Evolutionary conservation across 2,329 filamentous ascomycete genomes (phyloP).

Genomic region (Microsporum audouinii): DNA sequence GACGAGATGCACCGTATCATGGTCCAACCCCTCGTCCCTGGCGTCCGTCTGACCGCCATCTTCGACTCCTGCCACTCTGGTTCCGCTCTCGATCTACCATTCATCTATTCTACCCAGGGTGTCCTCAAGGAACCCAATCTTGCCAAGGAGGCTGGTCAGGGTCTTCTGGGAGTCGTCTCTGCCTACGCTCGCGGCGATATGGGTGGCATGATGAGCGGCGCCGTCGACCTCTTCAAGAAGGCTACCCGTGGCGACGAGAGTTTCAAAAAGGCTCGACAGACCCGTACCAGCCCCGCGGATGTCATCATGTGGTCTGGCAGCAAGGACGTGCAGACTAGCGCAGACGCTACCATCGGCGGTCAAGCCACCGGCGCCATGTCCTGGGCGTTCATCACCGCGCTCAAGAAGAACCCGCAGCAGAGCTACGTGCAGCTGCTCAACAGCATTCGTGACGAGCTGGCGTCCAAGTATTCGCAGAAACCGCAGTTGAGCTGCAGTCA

Average conservation of each 20-base stretch:
- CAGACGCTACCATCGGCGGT: conserved; percentile 76
- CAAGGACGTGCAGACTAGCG: conserved; percentile 90
- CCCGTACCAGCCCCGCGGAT: conserved; percentile 87
- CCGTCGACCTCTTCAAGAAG: conserved; percentile 81
- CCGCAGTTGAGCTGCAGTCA: conserved; percentile 94
- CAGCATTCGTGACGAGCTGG: conserved; percentile 81
- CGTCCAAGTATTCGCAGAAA: conserved; percentile 82
- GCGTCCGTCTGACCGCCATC: conserved; percentile 64
- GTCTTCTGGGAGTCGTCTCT: conserved; percentile 54
- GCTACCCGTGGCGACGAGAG: conserved; percentile 68
- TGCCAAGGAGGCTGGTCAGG: conserved; percentile 56
- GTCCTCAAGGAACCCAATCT: conserved; percentile 59
- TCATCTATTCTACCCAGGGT: conserved; percentile 56
- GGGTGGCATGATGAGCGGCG: conserved; percentile 63
- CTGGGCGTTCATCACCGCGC: conserved; percentile 83
- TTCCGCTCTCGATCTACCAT: conserved; percentile 54
- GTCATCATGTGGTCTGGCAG: conserved; percentile 97
- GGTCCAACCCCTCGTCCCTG: conserved; percentile 64
- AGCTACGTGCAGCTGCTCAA: conserved; percentile 94
- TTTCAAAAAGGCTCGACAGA: conserved; percentile 68
- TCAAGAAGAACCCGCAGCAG: conserved; percentile 89
- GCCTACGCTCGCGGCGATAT: conserved; percentile 78
- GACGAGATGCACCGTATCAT: conserved; percentile 69
- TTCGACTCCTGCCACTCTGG: conserved; percentile 60
- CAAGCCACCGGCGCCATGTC: conserved; percentile 97